Evolutionary conservation across 495 filamentous ascomycete genomes (phyloP), one percentile per base, ranked within the genome.

Genomic region (Talaromyces ruber): DNA sequence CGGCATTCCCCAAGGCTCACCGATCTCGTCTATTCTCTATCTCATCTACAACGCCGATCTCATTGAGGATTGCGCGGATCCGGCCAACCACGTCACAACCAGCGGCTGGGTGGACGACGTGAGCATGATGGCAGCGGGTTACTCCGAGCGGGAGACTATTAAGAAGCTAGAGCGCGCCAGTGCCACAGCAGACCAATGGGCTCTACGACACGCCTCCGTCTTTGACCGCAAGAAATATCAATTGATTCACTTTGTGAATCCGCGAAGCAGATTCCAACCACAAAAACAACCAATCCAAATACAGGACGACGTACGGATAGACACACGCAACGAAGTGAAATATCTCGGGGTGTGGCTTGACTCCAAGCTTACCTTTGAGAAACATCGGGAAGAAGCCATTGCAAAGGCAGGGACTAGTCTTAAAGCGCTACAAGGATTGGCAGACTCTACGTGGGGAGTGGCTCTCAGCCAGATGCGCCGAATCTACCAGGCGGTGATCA

Each of bases 1-100:
- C 0, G 65, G 66, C 2, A 68, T 70, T 29, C 65, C 64, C 0
- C 64, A 72, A 50, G 65, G 65, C 0, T 71, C 64, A 1, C 65
- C 64, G 1, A 18, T 72, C 22, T 72, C 64, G 2, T 67, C 64
- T 0, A 68, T 71, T 9, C 65, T 74, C 0, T 74, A 66, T 37
- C 57, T 67, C 0, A 34, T 72, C 3, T 70, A 66, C 21, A 72
- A 70, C 37, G 29, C 66, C 6, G 43, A 65, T 30, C 47, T 68
- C 6, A 30, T 67, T 18, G 24, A 59, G 18, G 26, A 50, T 26
- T 65, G 63, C 61, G 37, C 61, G 8, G 43, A 26, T 5, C 1
- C 8, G 1, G n/a, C 55, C 29, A 30, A 34, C 7, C 18, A 37
- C 9, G 21, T 37, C 9, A 9, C 21, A 7, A 58, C 24, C 11